Base-by-base conservation (phyloP, 2,329 filamentous ascomycete species). In the Talaromyces sp. region DNA sequence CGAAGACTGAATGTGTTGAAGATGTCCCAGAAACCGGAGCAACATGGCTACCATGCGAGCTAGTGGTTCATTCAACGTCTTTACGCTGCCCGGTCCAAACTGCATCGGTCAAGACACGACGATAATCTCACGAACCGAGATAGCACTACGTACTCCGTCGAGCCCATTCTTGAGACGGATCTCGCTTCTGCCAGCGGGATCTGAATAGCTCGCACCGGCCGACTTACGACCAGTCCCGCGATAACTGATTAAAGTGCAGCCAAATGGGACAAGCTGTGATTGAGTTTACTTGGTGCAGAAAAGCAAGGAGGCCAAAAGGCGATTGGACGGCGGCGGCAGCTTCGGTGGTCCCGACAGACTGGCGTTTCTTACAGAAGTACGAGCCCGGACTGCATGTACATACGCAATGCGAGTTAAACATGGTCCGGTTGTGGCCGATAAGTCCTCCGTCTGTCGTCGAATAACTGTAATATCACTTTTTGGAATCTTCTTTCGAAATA, bases 311-410 rank as follows among this genome's bases (percentile, higher is more conserved):
- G n/a, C 53, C 11, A 22, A 22, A 15, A 56, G 31, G 10, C 31
- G n/a, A 56, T 56, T 56, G 53, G 53, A 5, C 31, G 11, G n/a
- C 53, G 19, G 27, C 38, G 53, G 19, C 53, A 22, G 31, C n/a
- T 38, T 56, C 53, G 31, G 58, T 19, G 25, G n/a, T 25, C 29
- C 58, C 58, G 58, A 51, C 58, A 61, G 43, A 51, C 22, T 11
- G 38, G 38, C 17, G 58, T 25, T 59, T 47, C 43, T 47, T 19
- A 15, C 45, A 27, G 43, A 47, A 13, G 5, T 19, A 19, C 19
- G 38, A 40, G 15, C 38, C 38, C 15, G 38, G 15, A n/a, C 38
- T 40, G 19, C 40, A 45, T 45, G 43, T 13, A 47, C 43, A 47
- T 25, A 47, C 43, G 40, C 47, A 27, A 29, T 51, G 45, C 45